Base-by-base conservation (phyloP, 495 filamentous ascomycete species). In the Daldinia concentrica region DNA sequence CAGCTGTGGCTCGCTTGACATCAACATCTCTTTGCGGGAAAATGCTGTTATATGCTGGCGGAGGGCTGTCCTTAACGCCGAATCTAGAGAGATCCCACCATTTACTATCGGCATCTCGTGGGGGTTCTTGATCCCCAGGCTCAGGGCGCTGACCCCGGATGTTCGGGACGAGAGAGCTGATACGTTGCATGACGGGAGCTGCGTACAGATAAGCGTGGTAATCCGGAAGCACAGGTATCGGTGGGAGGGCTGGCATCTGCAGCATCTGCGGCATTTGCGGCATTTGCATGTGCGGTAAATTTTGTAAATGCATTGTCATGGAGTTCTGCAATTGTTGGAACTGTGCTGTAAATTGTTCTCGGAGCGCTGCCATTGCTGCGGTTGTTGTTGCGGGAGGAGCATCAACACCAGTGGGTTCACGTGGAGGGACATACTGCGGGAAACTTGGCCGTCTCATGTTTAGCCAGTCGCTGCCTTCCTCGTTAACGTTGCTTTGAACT, bases 21-120 rank as follows among this genome's bases (percentile, higher is more conserved):
- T 88, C 85, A 6, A 81, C 70, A 50, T 82, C 82, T 14, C 83
- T 57, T 39, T 77, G 69, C 6, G 93, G 93, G 75, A 88, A 97
- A 29, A 96, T 85, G 22, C 94, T 93, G 58, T 93, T 88, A 66
- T 97, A 97, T 4, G 93, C 87, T 34, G 93, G 93, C 6, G 93
- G 93, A 29, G 84, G 82, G 5, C 80, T 72, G 1, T 78, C 76
- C 48, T 73, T 78, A 17, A 76, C 58, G 71, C 81, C 51, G 81
- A 84, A 61, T 77, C 79, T 68, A 79, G 84, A 79, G 78, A 90
- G 80, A 73, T 92, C 90, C 86, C 90, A 92, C 90, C 92, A 93
- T 69, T 85, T 82, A 66, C 83, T 84, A 67, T 89, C 85, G 4
- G 73, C 82, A 34, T 87, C 88, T 61, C 79, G 76, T 14, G 80